Evolutionary conservation across 1,284 basidiomycete species (phyloP), one percentile per base, ranked within the genome.

Genomic region (Puccinia coronata): DNA sequence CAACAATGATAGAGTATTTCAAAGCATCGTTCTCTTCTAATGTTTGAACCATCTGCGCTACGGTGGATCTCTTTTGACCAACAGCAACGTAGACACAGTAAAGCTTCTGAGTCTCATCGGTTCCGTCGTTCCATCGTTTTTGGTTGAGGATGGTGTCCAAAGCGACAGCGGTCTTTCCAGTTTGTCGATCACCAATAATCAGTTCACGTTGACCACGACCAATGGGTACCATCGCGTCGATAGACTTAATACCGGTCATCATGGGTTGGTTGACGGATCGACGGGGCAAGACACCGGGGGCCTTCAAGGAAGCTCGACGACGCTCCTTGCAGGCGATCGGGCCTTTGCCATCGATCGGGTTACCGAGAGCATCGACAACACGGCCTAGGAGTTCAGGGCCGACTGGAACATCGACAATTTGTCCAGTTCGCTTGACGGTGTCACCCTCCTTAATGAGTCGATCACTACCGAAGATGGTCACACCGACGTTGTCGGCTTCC

Each of bases 71-170:
- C 91, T 99, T 99, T 90, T 98, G 96, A 85, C 96, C 96, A 84
- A 99, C 90, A 86, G 96, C 96, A 85, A 99, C 96, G 89, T 99
- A 99, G 88, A 99, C 95, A 90, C 96, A 99, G 92, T 98, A 98
- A 83, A 99, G 92, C 90, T 98, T 99, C 92, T 98, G 95, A 84
- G 87, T 88, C 89, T 99, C 96, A 85, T 98, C 96, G 86, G 92
- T 89, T 84, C 95, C 94, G 85, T 98, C 95, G 88, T 99, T 99
- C 96, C 96, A 99, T 86, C 95, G 90, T 92, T 94, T 98, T 90
- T 99, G 96, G 92, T 99, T 99, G 85, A 99, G 94, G 87, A 99
- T 99, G 87, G 96, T 97, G 90, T 99, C 96, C 88, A 98, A 93
- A 84, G 96, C 96, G 86, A 99, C 95, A 83, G 96, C 96, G 83